Conservation (phyloP, 306 rosid species). For the Leucaena leucocephala region DNA sequence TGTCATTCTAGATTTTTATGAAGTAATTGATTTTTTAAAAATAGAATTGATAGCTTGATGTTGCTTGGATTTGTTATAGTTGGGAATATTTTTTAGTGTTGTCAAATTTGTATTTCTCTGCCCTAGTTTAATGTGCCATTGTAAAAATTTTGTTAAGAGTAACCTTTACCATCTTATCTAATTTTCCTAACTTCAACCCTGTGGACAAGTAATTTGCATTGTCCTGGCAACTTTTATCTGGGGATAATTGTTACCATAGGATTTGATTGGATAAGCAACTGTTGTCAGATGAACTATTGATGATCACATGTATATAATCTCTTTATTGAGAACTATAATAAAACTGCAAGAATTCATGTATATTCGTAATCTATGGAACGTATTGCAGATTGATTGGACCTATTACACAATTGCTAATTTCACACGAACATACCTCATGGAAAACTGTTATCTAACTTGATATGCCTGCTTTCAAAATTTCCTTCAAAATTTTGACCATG, state of each 20-base stretch:
- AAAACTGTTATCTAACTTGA: conserved; percentile 11
- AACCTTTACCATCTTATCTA: not conserved
- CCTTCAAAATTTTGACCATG: not conserved
- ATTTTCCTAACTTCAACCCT: not conserved
- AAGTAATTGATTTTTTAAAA: not conserved
- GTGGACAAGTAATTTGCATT: not conserved
- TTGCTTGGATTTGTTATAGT: not conserved
- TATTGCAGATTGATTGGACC: conserved; percentile 14
- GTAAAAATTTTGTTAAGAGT: not conserved
- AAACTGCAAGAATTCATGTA: not conserved
- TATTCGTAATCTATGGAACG: conserved; percentile 17
- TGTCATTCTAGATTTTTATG: not conserved
- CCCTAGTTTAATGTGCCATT: not conserved
- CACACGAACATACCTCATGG: conserved; percentile 18
- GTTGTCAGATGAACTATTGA: not conserved
- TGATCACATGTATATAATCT: not conserved
- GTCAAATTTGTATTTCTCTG: not conserved
- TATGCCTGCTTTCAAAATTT: not conserved
- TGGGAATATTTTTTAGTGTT: not conserved
- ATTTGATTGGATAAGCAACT: conserved; percentile 13
- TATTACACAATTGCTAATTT: conserved; percentile 12
- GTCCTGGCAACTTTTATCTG: not conserved
- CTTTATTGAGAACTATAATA: conserved; percentile 2
- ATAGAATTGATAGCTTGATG: not conserved
- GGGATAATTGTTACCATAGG: not conserved